Percentiles rank a stretch among this genome's conserved stretches.
Evolutionary conservation across 306 rosid genomes (phyloP).

Genomic region (Cicer pinnatifidum): DNA sequence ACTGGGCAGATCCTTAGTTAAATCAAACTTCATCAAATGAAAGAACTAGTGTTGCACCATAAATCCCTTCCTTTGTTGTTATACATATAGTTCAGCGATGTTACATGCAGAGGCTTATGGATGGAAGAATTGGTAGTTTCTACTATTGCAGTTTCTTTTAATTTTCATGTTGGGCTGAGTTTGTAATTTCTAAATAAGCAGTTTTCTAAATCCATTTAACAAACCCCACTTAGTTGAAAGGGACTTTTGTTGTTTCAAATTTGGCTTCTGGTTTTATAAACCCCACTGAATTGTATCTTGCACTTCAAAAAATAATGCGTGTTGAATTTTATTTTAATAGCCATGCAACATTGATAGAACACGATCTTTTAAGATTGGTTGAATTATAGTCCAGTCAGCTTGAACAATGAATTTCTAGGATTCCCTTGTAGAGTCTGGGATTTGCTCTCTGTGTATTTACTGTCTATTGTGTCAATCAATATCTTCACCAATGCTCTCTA

Average conservation of each 20-base stretch:
- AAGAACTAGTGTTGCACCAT: not conserved
- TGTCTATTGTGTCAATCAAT: not conserved
- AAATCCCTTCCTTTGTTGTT: not conserved
- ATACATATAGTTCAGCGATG: not conserved
- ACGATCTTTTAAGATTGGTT: slow-evolving; percentile 7
- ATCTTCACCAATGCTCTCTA: too few species aligned
- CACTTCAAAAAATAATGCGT: not conserved
- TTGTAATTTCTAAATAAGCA: not conserved
- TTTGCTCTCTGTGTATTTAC: slow-evolving; percentile 26
- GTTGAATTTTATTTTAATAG: not conserved
- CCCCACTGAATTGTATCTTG: slow-evolving; percentile 8
- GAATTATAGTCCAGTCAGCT: not conserved
- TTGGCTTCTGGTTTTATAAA: slow-evolving; percentile 1
- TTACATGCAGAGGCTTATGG: slow-evolving; percentile 14
- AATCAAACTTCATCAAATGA: too few species aligned
- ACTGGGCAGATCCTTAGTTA: too few species aligned
- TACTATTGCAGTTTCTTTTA: slow-evolving; percentile 5
- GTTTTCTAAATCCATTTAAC: slow-evolving; percentile 14
- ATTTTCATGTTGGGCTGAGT: not conserved
- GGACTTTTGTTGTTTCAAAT: not conserved
- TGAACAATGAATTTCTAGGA: too few species aligned
- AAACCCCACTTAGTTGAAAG: not conserved
- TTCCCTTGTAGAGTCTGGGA: slow-evolving; percentile 18
- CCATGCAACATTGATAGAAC: not conserved
- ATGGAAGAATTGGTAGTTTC: slow-evolving; percentile 7